Percentiles rank a stretch among this genome's conserved stretches.
Evolutionary conservation across 2,329 filamentous ascomycete species (phyloP).

Genomic region (Tolypocladium endophyticum): DNA sequence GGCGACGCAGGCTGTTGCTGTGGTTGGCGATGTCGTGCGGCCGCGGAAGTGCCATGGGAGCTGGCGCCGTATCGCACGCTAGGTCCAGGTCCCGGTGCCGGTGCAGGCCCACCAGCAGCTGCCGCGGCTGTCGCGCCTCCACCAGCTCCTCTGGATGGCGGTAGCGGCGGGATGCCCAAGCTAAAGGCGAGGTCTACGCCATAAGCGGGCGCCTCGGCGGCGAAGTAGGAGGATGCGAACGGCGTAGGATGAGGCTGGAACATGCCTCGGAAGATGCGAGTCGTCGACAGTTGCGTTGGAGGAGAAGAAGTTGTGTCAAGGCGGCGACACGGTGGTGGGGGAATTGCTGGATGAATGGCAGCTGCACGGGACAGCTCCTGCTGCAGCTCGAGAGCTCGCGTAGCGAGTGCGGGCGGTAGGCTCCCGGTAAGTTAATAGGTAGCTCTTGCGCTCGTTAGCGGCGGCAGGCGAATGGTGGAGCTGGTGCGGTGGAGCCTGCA

Average conservation of each 20-base stretch:
- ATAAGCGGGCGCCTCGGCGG: slow-evolving; percentile 18
- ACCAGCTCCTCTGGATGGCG: neutral
- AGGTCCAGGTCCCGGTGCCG: neutral
- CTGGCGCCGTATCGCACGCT: neutral
- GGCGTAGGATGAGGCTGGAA: slow-evolving; percentile 44
- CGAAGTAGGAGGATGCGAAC: slow-evolving; percentile 31
- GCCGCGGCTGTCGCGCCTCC: neutral
- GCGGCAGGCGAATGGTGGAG: neutral
- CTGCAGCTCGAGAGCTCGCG: neutral
- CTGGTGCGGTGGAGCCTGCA: neutral
- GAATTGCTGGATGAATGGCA: neutral
- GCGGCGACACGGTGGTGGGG: neutral
- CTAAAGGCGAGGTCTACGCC: slow-evolving; percentile 19
- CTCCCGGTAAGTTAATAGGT: too few relatives aligned
- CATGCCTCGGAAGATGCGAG: slow-evolving; percentile 27
- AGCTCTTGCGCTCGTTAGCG: neutral
- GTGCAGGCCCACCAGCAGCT: neutral
- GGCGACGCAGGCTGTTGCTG: neutral
- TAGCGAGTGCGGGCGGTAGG: too few relatives aligned
- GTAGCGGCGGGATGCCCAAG: slow-evolving; percentile 9
- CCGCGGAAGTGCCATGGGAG: neutral
- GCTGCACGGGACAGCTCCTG: neutral
- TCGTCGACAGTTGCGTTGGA: neutral
- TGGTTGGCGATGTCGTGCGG: neutral
- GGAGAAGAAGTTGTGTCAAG: neutral